Evolutionary conservation across 805 yeast genomes (phyloP), one percentile per base, ranked within the genome.

Genomic region (Suhomyces pyralidae): DNA sequence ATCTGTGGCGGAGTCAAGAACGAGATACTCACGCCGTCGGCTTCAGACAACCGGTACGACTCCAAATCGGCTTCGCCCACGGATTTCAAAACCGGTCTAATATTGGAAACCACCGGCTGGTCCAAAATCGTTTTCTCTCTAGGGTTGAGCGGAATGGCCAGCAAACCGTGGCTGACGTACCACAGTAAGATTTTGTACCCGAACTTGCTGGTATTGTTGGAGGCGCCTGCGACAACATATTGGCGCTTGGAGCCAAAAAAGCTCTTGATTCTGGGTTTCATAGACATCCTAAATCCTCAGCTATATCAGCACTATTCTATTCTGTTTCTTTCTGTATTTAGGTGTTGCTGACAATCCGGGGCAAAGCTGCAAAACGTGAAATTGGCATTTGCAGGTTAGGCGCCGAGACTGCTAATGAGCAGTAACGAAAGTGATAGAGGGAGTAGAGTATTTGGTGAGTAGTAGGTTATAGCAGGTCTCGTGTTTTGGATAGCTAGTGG

Each of bases 1-100:
- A 85, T 78, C 0, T 64, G 62, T 1, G 96, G 94, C 2, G 96
- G 92, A 0, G 96, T 88, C 49, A 89, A 82, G 42, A 90, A 84
- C 28, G 90, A 83, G 7, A 86, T 66, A 54, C 86, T 81, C 24
- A 81, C 62, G 9, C 82, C 82, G 54, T 80, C 83, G 10, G 45
- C 63, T 3, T 44, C 44, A 1, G 67, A 52, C 8, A 69, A 57
- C n/a, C 63, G 55, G 51, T 74, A 66, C 9, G 50, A 48, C 8
- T 59, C 65, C 7, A 69, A 49, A 28, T 66, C 61, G 20, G 54
- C 46, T 1, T 52, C 51, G 4, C 49, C 46, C 5, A 69, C 24
- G 4, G 66, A 59, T 45, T 63, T 49, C 40, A 70, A 55, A 8
- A 76, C 65, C 1, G 58, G 66, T 1, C 62, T 50, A 2, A 81